Evolutionary conservation across 345 rosid genomes (phyloP).

Genomic region (Linum tenue): DNA sequence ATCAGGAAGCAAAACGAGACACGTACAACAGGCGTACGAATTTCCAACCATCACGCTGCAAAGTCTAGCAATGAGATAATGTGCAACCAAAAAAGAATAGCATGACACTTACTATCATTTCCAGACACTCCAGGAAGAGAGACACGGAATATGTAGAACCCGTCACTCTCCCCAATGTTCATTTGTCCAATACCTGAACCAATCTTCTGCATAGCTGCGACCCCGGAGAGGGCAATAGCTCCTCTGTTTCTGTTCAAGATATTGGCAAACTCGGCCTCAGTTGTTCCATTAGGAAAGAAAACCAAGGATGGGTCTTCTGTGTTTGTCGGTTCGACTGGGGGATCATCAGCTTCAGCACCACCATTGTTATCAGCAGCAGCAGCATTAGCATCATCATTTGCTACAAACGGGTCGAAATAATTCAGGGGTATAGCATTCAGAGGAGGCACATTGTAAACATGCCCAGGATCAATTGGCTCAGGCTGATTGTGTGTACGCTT

Average conservation of each 20-base stretch:
- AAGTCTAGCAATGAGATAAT: too few species aligned
- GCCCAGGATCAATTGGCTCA: slow-evolving; percentile 4
- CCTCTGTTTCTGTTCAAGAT: slow-evolving; percentile 25
- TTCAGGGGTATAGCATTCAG: slow-evolving; percentile 46
- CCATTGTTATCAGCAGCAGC: slow-evolving; percentile 7
- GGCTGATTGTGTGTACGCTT: slow-evolving; percentile 18
- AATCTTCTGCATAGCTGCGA: slow-evolving; percentile 52
- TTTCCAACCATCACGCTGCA: too few species aligned
- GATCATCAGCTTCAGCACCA: slow-evolving; percentile 9
- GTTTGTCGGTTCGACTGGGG: slow-evolving; percentile 18
- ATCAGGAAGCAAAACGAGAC: not conserved
- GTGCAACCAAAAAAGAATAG: not conserved
- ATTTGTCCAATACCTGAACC: slow-evolving; percentile 49
- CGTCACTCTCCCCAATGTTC: slow-evolving; percentile 56
- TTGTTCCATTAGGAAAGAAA: slow-evolving; percentile 40
- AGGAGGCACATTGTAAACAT: slow-evolving; percentile 43
- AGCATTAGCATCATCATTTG: slow-evolving; percentile 17
- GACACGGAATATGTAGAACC: slow-evolving; percentile 52
- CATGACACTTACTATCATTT: slow-evolving; percentile 46
- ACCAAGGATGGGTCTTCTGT: slow-evolving; percentile 36
- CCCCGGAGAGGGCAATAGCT: slow-evolving; percentile 59
- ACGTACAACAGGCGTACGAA: too few species aligned
- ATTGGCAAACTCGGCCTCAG: slow-evolving; percentile 30
- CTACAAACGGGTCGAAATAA: slow-evolving; percentile 40
- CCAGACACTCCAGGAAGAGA: slow-evolving; percentile 62